Percentiles rank a stretch among this genome's conserved stretches.
Evolutionary conservation across 768 basidiomycete genomes (phyloP).

Genomic region (Pleurotus tuber-regium): DNA sequence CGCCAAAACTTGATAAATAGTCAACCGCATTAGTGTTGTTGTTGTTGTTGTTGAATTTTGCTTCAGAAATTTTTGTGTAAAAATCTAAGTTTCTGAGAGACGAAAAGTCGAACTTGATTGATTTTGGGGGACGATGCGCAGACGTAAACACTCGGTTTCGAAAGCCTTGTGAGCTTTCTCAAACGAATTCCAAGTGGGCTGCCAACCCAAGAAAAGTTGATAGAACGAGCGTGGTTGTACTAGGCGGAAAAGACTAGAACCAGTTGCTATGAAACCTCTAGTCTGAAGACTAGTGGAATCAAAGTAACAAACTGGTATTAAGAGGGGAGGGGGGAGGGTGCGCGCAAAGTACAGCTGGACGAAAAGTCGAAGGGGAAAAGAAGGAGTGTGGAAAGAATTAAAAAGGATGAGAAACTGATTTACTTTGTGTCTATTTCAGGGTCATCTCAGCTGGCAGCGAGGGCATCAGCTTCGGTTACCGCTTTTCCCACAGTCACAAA

Average conservation of each 20-base stretch:
- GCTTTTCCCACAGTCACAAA: constrained; percentile 7
- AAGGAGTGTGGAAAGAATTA: constrained; percentile 5
- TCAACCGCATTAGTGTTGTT: constrained; percentile 3
- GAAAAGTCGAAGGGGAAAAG: constrained; percentile 6
- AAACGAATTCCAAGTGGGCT: not conserved
- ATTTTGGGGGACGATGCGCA: too few species aligned
- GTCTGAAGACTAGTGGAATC: not conserved
- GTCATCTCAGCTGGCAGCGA: not conserved
- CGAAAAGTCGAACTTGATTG: too few species aligned
- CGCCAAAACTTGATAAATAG: constrained; percentile 2
- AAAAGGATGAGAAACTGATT: constrained; percentile 4
- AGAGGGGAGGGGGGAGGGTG: not conserved
- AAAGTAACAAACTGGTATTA: not conserved
- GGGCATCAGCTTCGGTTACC: too few species aligned
- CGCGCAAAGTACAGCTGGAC: constrained; percentile 9
- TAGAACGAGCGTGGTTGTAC: constrained; percentile 6
- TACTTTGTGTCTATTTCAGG: constrained; percentile 1
- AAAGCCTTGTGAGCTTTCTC: too few species aligned
- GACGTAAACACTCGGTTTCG: too few species aligned
- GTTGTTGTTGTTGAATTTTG: not conserved
- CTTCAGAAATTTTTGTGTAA: not conserved
- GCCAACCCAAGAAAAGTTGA: constrained; percentile 5
- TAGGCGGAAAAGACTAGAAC: constrained; percentile 4
- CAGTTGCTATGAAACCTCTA: constrained; percentile 2
- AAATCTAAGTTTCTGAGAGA: not conserved